phyloP scores from a whole-genome alignment of 768 basidiomycete species.

The Agaricus sinodeliciosus region DNA sequence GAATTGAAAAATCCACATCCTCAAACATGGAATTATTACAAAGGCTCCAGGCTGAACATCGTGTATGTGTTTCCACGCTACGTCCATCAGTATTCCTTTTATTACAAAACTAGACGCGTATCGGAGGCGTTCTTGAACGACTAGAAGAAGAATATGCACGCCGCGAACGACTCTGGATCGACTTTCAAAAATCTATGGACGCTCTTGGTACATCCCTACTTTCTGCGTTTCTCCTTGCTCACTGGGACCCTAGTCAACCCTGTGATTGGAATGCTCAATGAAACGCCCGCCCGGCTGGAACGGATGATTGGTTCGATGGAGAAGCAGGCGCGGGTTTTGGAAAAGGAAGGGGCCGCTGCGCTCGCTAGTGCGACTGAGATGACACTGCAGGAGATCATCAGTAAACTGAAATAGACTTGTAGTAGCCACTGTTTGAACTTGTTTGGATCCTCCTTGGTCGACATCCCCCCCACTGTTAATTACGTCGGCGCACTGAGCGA shows the following conservation, averaged over 20 bases:
- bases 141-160: slow-evolving; percentile 42
- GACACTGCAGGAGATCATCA: slow-evolving; percentile 24
- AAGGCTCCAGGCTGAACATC: slow-evolving; percentile 28
- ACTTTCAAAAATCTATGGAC: slow-evolving; percentile 37
- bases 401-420: slow-evolving; percentile 14
- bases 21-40: slow-evolving; percentile 38
- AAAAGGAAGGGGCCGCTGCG: slow-evolving; percentile 24
- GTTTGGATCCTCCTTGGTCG: slow-evolving; percentile 1
- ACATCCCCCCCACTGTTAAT: no score
- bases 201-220: slow-evolving; percentile 34
- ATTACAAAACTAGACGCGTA: slow-evolving; percentile 30
- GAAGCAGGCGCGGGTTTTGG: slow-evolving; percentile 41
- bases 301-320: slow-evolving; percentile 45
- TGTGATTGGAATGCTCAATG: slow-evolving; percentile 33
- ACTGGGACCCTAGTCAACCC: slow-evolving; percentile 32
- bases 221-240: neutral
- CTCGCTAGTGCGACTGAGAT: slow-evolving; percentile 17
- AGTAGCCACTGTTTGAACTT: neutral
- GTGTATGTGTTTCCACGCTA: slow-evolving; percentile 29
- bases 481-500: slow-evolving; percentile 1
- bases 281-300: slow-evolving; percentile 46
- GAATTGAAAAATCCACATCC: slow-evolving; percentile 32
- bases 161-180: slow-evolving; percentile 45
- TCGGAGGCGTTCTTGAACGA: slow-evolving; percentile 33
- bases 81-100: neutral